Base-by-base conservation (phyloP, 2,329 filamentous ascomycete genomes). In the Cryphonectria parasitica region DNA sequence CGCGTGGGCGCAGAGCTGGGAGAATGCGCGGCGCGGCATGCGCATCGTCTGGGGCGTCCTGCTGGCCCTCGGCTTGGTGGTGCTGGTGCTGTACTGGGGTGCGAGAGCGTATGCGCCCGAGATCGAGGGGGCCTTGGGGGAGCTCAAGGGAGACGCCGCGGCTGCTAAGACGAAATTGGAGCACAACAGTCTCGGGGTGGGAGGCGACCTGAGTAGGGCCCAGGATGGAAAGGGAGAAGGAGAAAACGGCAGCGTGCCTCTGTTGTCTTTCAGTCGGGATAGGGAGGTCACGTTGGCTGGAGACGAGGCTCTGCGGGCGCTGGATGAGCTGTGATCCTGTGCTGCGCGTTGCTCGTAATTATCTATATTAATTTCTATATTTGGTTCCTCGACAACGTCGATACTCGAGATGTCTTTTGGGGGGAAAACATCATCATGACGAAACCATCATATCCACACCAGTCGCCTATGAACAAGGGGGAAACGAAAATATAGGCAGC, bases 1-100 rank as follows among this genome's bases (percentile, higher is more conserved):
- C 69, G 85, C 87, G 1, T 92, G 94, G 79, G 84, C 82, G 64
- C 88, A 89, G 75, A 91, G 90, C 85, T 88, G 92, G 79, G 89
- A 91, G 75, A 88, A 84, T 75, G 92, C 89, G n/a, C 83, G 89
- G 72, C 84, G 82, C 77, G 85, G 90, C 65, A 81, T 93, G 73
- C 88, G 87, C 74, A 84, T 87, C 28, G 81, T 91, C 63, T 93
- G 90, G 89, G 84, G 88, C 54, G 83, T 89, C 72, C 86, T 86
- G 71, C 86, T 82, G 31, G 77, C 83, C 11, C 71, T 86, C 45
- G 77, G 82, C 5, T 82, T 91, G 49, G 74, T 87, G 2, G 71
- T 88, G 25, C 72, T 86, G 3, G 78, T 88, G 10, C 74, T 87
- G 34, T 78, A 84, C 45, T 73, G 81, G 8, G 77, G 71, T 22